Percentiles rank a stretch among this genome's conserved stretches.
Evolutionary conservation across 768 basidiomycete species (phyloP).

Genomic region (Auricularia sp.): DNA sequence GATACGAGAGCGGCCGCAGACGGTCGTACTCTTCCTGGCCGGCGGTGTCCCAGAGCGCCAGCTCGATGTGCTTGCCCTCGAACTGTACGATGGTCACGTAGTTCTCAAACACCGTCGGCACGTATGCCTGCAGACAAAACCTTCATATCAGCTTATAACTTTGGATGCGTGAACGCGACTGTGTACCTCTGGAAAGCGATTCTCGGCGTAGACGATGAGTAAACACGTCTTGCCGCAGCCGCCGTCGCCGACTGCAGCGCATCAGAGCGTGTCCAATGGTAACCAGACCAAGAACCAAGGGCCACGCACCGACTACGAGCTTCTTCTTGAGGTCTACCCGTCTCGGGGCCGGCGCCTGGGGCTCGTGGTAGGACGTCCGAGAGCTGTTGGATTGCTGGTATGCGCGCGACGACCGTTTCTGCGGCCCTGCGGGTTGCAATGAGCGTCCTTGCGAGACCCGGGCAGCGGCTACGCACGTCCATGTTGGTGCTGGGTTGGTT

Average conservation of each 20-base stretch:
- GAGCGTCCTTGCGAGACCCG: neutral
- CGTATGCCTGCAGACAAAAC: constrained; percentile 53
- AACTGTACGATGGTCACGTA: constrained; percentile 81
- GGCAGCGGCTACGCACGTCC: neutral
- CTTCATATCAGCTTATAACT: no score
- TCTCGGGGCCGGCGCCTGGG: constrained; percentile 3
- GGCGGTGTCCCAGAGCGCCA: constrained; percentile 98
- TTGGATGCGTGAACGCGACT: constrained; percentile 15
- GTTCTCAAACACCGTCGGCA: constrained; percentile 92
- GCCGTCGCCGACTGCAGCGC: constrained; percentile 60
- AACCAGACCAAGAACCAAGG: neutral
- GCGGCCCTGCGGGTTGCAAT: neutral
- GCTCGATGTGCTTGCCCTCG: constrained; percentile 81
- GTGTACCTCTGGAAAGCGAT: constrained; percentile 87
- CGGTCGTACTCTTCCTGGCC: constrained; percentile 96
- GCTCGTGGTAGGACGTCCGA: neutral
- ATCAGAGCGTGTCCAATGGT: neutral
- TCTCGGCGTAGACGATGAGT: constrained; percentile 93
- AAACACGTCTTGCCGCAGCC: constrained; percentile 92
- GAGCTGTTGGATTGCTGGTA: constrained; percentile 1
- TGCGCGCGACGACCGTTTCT: neutral
- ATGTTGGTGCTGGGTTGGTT: neutral
- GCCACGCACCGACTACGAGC: constrained; percentile 49
- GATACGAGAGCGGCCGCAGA: constrained; percentile 75
- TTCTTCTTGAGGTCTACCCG: constrained; percentile 78